phyloP scores from a whole-genome alignment of 768 basidiomycete species.

The Boletus tylopilopsis region DNA sequence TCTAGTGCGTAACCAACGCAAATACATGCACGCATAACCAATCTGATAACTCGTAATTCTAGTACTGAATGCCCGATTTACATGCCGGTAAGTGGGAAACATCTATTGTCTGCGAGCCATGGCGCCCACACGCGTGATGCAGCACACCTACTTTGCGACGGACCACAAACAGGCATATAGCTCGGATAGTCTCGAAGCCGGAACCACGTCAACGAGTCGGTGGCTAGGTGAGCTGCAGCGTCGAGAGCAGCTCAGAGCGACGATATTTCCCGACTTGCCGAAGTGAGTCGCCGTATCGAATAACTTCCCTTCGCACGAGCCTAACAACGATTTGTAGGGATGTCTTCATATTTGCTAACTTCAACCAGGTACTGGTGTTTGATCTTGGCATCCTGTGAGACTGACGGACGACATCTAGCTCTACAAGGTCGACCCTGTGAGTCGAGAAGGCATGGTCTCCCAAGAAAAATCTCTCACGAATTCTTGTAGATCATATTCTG shows the following conservation, averaged over 20 bases:
- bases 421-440: slow-evolving; percentile 45
- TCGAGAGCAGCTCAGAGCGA: slow-evolving; percentile 34
- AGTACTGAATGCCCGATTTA: slow-evolving; percentile 45
- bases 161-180: slow-evolving; percentile 47
- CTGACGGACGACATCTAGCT: slow-evolving; percentile 28
- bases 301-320: not conserved
- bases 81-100: slow-evolving; percentile 37
- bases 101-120: not conserved
- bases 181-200: slow-evolving; percentile 11
- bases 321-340: slow-evolving; percentile 28
- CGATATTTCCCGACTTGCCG: slow-evolving; percentile 42
- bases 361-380: slow-evolving; percentile 42
- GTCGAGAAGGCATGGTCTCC: not conserved
- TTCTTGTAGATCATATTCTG: slow-evolving; percentile 37
- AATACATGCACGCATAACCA: not conserved
- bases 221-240: slow-evolving; percentile 41
- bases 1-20: slow-evolving; percentile 36
- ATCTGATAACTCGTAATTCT: slow-evolving; percentile 4
- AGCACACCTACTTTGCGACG: slow-evolving; percentile 48
- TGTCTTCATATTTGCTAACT: slow-evolving; percentile 48
- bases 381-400: not conserved
- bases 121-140: not conserved
- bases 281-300: slow-evolving; percentile 30
- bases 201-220: slow-evolving; percentile 13
- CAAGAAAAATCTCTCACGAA: slow-evolving; percentile 1